Evolutionary conservation across 495 filamentous ascomycete genomes (phyloP).

Genomic region (Penicillium crystallinum): DNA sequence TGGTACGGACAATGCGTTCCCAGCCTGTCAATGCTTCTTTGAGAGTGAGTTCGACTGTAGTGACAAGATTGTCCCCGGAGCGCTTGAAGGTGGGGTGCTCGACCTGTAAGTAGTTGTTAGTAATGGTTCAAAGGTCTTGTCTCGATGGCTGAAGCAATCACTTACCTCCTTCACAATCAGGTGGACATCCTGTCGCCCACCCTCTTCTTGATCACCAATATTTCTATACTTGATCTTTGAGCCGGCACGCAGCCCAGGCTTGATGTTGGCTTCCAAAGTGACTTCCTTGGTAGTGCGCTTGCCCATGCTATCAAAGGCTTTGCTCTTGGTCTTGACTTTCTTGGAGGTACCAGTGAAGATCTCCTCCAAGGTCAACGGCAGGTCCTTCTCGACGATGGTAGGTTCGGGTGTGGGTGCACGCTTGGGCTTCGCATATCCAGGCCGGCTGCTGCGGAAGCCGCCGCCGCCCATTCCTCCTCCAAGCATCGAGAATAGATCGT

Average conservation of each 20-base stretch:
- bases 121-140: neutral
- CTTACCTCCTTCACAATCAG: conserved; percentile 91
- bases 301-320: conserved; percentile 79
- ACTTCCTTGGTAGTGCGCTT: conserved; percentile 83
- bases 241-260: conserved; percentile 88
- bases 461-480: conserved; percentile 40
- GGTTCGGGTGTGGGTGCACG: conserved; percentile 72
- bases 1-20: conserved; percentile 84
- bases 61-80: conserved; percentile 77
- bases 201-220: conserved; percentile 94
- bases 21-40: conserved; percentile 97
- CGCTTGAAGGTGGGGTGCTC: conserved; percentile 75
- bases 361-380: conserved; percentile 81
- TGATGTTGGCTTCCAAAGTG: conserved; percentile 88
- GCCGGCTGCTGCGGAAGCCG: conserved; percentile 27
- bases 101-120: conserved; percentile 56
- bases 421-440: conserved; percentile 37
- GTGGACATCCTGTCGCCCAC: conserved; percentile 93
- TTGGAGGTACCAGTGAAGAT: conserved; percentile 79
- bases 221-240: conserved; percentile 97
- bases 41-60: conserved; percentile 72
- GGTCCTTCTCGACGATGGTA: conserved; percentile 79
- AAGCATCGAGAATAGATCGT: conserved; percentile 49
- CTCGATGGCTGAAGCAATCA: neutral
- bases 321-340: conserved; percentile 96